Conservation (phyloP, 2,329 filamentous ascomycete genomes). For the Alternaria gansuensis region DNA sequence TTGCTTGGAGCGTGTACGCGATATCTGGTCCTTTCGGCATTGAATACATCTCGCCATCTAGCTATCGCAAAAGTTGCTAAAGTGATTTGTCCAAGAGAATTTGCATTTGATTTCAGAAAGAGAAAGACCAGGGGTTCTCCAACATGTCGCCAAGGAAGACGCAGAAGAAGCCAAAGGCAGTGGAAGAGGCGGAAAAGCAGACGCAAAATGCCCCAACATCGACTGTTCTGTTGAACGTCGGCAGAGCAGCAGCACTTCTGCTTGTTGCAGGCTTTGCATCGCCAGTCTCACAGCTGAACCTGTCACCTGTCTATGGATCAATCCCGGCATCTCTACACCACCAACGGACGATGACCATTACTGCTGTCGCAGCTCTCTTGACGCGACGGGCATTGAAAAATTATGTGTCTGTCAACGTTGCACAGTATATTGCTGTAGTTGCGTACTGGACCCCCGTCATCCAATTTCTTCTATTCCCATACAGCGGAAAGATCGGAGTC, state of each 20-base stretch:
- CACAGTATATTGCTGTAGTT: slow-evolving; percentile 71
- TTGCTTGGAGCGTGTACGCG: slow-evolving; percentile 15
- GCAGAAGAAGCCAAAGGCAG: slow-evolving; percentile 48
- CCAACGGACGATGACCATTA: slow-evolving; percentile 68
- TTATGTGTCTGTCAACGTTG: slow-evolving; percentile 60
- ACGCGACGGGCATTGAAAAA: slow-evolving; percentile 66
- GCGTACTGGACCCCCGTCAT: slow-evolving; percentile 77
- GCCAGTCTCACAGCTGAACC: slow-evolving; percentile 74
- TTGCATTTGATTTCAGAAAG: slow-evolving; percentile 3
- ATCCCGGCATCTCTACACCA: slow-evolving; percentile 81
- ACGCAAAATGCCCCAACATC: slow-evolving; percentile 35
- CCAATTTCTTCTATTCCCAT: slow-evolving; percentile 74
- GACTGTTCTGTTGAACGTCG: slow-evolving; percentile 44
- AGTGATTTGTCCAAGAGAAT: too few species aligned
- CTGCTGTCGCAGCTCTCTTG: slow-evolving; percentile 76
- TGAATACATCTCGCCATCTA: not conserved
- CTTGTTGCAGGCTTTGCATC: slow-evolving; percentile 70
- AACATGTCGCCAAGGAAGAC: slow-evolving; percentile 48
- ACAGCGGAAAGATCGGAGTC: slow-evolving; percentile 72
- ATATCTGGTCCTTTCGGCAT: slow-evolving; percentile 30
- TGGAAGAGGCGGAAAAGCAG: slow-evolving; percentile 37
- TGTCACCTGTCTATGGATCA: slow-evolving; percentile 88
- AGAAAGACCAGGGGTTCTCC: slow-evolving; percentile 13
- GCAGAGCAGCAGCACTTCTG: slow-evolving; percentile 56
- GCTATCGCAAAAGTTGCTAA: not conserved